phyloP scores from a whole-genome alignment of 345 rosid genomes.

The Barbarea vulgaris region DNA sequence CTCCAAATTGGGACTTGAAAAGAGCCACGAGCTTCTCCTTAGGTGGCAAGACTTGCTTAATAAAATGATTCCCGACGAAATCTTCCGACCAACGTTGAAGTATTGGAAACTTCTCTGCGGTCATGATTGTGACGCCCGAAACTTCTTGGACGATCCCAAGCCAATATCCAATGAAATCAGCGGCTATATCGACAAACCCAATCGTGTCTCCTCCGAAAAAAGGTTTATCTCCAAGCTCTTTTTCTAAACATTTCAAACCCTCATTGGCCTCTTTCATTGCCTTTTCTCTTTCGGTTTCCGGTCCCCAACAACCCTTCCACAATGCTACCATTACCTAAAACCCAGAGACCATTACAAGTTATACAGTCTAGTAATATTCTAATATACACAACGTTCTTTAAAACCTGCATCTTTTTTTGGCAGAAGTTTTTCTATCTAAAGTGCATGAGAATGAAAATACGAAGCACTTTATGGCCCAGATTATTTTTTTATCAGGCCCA shows the following conservation, averaged over 20 bases:
- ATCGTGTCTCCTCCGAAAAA: constrained; percentile 65
- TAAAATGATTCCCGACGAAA: constrained; percentile 28
- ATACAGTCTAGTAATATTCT: neutral
- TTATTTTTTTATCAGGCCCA: no score
- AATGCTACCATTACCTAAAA: constrained; percentile 40
- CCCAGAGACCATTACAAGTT: neutral
- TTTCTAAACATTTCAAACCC: constrained; percentile 49
- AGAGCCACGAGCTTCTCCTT: constrained; percentile 41
- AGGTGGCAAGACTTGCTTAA: constrained; percentile 52
- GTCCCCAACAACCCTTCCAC: constrained; percentile 45
- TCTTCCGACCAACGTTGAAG: constrained; percentile 47
- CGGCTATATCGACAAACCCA: constrained; percentile 62
- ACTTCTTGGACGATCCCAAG: constrained; percentile 44
- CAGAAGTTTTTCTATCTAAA: no score
- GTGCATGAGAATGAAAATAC: neutral
- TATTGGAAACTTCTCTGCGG: constrained; percentile 51
- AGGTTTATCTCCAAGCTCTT: constrained; percentile 52
- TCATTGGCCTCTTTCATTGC: constrained; percentile 45
- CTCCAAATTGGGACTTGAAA: constrained; percentile 38
- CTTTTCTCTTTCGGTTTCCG: constrained; percentile 40
- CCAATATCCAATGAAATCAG: constrained; percentile 51
- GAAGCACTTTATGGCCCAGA: neutral
- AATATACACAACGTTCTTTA: neutral
- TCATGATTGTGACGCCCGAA: constrained; percentile 46
- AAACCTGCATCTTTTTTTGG: neutral